Base-by-base conservation (phyloP, 495 filamentous ascomycete species). In the Xylaria bambusicola region DNA sequence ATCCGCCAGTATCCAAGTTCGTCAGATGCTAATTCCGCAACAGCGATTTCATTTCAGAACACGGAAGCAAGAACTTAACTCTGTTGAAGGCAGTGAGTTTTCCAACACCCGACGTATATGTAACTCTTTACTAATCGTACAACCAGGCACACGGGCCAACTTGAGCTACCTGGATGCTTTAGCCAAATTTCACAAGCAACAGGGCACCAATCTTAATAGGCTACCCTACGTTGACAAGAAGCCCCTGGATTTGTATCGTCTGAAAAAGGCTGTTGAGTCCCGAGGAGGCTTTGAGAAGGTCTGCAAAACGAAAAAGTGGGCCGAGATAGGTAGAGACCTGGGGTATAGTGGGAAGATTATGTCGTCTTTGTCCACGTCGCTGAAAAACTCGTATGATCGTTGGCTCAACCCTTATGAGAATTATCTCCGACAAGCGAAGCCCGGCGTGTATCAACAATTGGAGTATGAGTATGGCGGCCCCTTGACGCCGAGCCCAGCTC, bases 281-380 rank as follows among this genome's bases (percentile, higher is more conserved):
- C 84, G 93, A 42, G 94, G 94, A 27, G 94, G 94, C 0, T 99
- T 99, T 65, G 92, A 96, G 38, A 86, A 87, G 61, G 94, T 99
- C 36, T 98, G 95, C 80, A 97, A 96, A 75, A 81, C 86, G 49
- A 99, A 99, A 74, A 98, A 97, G 78, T 99, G 94, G 94, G 94
- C 94, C 0, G 94, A 99, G 72, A 97, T 99, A 61, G 94, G 94
- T 33, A 88, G 94, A 69, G 93, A 97, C 72, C 77, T 99, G 18
- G 94, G 94, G 52, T 99, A 99, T 75, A 97, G 94, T 69, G 94
- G 94, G 68, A 99, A 99, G 76, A 99, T 99, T 63, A 99, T 99
- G 94, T 98, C 95, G 0, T 98, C 95, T n/a, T 75, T 99, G 41
- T 99, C 94, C 10, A 99, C 94, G 1, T 98, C 95, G 20, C 84